Evolutionary conservation across 805 yeast species (phyloP), one percentile per base, ranked within the genome.

Genomic region (Komagataella kurtzmanii): DNA sequence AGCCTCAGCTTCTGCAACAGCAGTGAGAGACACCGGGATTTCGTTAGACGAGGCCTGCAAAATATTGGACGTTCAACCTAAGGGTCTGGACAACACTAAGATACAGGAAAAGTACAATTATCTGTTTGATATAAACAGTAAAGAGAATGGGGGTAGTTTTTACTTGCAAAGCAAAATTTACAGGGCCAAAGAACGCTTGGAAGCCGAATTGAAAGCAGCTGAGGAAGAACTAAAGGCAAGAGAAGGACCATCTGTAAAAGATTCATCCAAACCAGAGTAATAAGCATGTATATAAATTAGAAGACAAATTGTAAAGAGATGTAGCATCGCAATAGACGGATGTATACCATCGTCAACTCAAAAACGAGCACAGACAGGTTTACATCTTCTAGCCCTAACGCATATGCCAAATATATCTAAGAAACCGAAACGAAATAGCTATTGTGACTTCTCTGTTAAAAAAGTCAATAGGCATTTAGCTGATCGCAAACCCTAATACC

Each of bases 111-210:
- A 85, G 64, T 93, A 84, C 70, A 79, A 83, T 54, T 88, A 88
- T 59, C 69, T 93, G 58, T 93, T 90, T 59, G 87, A 86, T 49
- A 86, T 88, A 52, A 93, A 93, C 70, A 79, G 93, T 24, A 88
- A 88, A 66, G 97, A 90, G 55, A 88, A 89, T 66, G 96, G 96
- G n/a, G 96, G 96, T 46, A 85, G 96, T 46, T 91, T 93, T 64
- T 93, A 91, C 62, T 65, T 93, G 50, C 99, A 93, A 64, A 83
- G 93, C 51, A 93, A 93, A 70, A 91, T 93, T 21, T 89, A 80
- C 67, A 79, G 96, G 66, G 97, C 99, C 21, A 86, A 89, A 79
- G 98, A 93, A 65, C 76, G 97, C 55, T 72, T 93, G 58, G 82
- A 84, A 65, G 79, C 80, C 61, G 98, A 93, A 65, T 60, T 88